Percentiles rank a stretch among this genome's conserved stretches.
Evolutionary conservation across 768 basidiomycete species (phyloP).

Genomic region (Xerocomellus intermedius): DNA sequence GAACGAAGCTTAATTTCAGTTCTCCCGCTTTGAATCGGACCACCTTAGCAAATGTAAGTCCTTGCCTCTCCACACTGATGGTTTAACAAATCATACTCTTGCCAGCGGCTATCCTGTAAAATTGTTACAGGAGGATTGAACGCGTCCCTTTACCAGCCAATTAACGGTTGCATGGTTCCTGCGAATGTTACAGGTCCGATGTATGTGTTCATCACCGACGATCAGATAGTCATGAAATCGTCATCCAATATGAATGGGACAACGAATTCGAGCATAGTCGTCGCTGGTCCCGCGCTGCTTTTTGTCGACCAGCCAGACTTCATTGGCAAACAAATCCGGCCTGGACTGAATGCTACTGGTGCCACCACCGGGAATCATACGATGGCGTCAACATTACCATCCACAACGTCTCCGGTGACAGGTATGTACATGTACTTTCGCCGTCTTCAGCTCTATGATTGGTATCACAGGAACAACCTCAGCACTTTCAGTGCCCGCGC

Average conservation of each 20-base stretch:
- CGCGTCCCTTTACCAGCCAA: slow-evolving; percentile 55
- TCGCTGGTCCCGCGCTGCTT: slow-evolving; percentile 70
- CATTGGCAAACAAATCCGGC: slow-evolving; percentile 47
- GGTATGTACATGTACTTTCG: not conserved
- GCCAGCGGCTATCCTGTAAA: slow-evolving; percentile 64
- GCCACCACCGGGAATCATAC: not conserved
- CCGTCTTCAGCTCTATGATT: slow-evolving; percentile 3
- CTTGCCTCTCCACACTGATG: not conserved
- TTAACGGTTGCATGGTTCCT: slow-evolving; percentile 64
- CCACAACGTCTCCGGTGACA: not conserved
- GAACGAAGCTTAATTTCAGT: slow-evolving; percentile 62
- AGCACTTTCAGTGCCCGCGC: slow-evolving; percentile 23
- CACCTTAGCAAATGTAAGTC: slow-evolving; percentile 41
- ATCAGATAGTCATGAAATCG: slow-evolving; percentile 57
- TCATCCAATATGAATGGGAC: slow-evolving; percentile 39
- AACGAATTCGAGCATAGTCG: slow-evolving; percentile 38
- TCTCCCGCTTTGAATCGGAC: slow-evolving; percentile 55
- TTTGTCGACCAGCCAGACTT: slow-evolving; percentile 60
- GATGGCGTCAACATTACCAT: not conserved
- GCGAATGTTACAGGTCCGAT: slow-evolving; percentile 69
- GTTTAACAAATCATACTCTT: slow-evolving; percentile 6
- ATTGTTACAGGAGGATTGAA: slow-evolving; percentile 67
- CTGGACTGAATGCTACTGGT: slow-evolving; percentile 14
- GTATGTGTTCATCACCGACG: slow-evolving; percentile 66
- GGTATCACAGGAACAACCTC: slow-evolving; percentile 13